Percentiles rank a stretch among this genome's conserved stretches.
phyloP scores from a whole-genome alignment of 768 basidiomycete genomes.

The Russula abietina region DNA sequence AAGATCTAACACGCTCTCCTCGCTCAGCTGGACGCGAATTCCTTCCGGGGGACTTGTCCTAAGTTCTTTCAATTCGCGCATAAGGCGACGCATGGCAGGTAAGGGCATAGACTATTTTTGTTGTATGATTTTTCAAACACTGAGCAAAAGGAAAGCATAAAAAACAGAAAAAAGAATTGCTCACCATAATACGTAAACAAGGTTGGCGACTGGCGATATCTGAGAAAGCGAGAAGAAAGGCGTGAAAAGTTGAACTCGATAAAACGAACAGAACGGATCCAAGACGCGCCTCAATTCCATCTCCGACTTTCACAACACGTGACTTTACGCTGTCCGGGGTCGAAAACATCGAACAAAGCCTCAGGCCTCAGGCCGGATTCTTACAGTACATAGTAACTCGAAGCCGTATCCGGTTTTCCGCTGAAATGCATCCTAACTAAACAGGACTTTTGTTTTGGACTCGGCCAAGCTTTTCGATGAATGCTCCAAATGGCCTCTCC shows the following conservation, averaged over 20 bases:
- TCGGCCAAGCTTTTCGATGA: no score
- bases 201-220: neutral
- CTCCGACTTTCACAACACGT: neutral
- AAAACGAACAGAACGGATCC: neutral
- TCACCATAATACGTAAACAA: neutral
- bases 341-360: no score
- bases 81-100: conserved; percentile 71
- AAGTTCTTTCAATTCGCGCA: conserved; percentile 80
- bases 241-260: neutral
- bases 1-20: conserved; percentile 85
- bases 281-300: neutral
- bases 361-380: no score
- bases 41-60: conserved; percentile 83
- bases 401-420: no score
- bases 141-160: neutral
- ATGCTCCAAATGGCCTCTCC: no score
- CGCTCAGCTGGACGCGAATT: conserved; percentile 79
- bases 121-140: neutral
- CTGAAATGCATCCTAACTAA: no score
- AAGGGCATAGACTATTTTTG: conserved; percentile 39
- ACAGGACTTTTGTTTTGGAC: no score
- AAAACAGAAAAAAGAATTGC: neutral
- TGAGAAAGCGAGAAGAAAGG: neutral
- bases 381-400: no score
- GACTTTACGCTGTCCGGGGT: neutral